Base-by-base conservation (phyloP, 2,329 filamentous ascomycete genomes). In the Fusarium drepaniforme region DNA sequence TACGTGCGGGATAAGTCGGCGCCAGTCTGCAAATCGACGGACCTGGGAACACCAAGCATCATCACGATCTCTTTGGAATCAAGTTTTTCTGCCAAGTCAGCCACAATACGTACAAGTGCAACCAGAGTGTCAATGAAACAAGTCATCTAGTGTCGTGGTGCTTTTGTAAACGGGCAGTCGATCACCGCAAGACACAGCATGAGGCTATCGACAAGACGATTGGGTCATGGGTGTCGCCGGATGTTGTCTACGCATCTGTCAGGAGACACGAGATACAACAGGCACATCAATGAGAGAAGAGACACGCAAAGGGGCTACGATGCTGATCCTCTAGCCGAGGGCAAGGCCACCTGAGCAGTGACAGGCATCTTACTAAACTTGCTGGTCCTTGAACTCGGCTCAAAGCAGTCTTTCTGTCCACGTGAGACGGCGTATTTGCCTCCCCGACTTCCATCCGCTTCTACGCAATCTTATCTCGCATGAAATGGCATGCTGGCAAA, bases 261-360 rank as follows among this genome's bases (percentile, higher is more conserved):
- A 58, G 42, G 23, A n/a, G 18, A 72, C 71, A 57, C 59, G 61
- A 60, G 68, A 18, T 68, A 72, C 58, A 53, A 68, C 72, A 21
- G 49, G 40, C 64, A 35, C 61, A 30, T 37, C 42, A 42, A 70
- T 44, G 72, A 58, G 65, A 46, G 42, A 23, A 68, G 30, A 72
- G 59, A 18, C 15, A 40, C 9, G 5, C 21, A 25, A 25, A 58
- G 13, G 53, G 60, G 38, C 38, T 46, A 65, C 16, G 16, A 16
- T 42, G 56, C 28, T 66, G 49, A 68, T 68, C 28, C 13, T 38
- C n/a, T 16, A 66, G n/a, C 16, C 61, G 12, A 74, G 72, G 13
- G 13, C 25, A 62, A 63, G 62, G 44, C 37, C 44, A 38, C n/a
- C 53, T 35, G 46, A 15, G 42, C 21, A 74, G 68, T 74, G 33